Evolutionary conservation across 2,329 filamentous ascomycete genomes (phyloP).

Genomic region (Bretziella fagacearum): DNA sequence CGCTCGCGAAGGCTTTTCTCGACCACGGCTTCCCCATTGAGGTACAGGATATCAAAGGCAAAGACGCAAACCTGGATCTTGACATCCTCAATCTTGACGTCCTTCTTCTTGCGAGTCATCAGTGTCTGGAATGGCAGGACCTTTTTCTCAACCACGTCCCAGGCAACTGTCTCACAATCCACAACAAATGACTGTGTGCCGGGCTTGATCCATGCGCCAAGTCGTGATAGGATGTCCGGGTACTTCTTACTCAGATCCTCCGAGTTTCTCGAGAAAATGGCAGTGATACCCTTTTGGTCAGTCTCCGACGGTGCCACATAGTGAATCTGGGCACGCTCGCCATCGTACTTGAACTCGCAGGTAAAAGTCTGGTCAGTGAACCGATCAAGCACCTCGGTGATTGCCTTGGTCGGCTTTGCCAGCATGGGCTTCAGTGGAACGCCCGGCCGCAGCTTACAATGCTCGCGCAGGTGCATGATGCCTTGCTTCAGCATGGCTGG

Average conservation of each 20-base stretch:
- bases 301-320: slow-evolving; percentile 65
- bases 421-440: slow-evolving; percentile 97
- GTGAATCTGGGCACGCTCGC: slow-evolving; percentile 95
- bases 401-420: slow-evolving; percentile 94
- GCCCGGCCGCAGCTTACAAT: slow-evolving; percentile 82
- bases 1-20: slow-evolving; percentile 75
- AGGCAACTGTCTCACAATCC: slow-evolving; percentile 96
- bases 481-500: slow-evolving; percentile 77
- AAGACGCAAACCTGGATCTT: slow-evolving; percentile 96
- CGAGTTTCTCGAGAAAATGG: slow-evolving; percentile 94
- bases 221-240: slow-evolving; percentile 78
- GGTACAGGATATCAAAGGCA: slow-evolving; percentile 84
- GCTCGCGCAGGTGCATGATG: slow-evolving; percentile 62
- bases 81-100: slow-evolving; percentile 87
- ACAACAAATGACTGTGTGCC: slow-evolving; percentile 89
- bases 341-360: slow-evolving; percentile 98
- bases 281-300: slow-evolving; percentile 49
- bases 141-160: slow-evolving; percentile 91
- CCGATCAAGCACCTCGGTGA: slow-evolving; percentile 89
- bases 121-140: slow-evolving; percentile 93
- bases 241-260: slow-evolving; percentile 97
- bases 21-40: slow-evolving; percentile 81
- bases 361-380: slow-evolving; percentile 94
- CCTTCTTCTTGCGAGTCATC: slow-evolving; percentile 95
- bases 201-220: slow-evolving; percentile 75